phyloP scores from a whole-genome alignment of 139 green algal genomes.

The Chlamydomonas eustigma region DNA sequence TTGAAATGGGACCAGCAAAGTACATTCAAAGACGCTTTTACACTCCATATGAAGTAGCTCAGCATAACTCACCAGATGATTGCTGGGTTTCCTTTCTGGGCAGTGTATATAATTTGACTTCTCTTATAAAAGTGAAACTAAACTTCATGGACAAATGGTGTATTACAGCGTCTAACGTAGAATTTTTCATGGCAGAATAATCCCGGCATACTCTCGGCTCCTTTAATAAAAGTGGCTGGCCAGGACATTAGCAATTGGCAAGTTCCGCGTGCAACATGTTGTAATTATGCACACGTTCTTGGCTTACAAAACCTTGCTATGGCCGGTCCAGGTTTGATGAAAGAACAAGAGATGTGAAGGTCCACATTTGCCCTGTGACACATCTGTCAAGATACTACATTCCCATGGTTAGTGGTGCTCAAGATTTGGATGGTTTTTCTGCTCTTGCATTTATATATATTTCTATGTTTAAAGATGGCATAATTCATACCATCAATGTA shows the following conservation, averaged over 20 bases:
- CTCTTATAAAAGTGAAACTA: conserved; percentile 42
- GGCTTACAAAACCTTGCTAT: too few species aligned
- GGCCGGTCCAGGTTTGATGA: conserved; percentile 72
- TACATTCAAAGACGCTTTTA: conserved; percentile 35
- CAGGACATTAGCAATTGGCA: conserved; percentile 72
- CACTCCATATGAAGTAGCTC: conserved; percentile 53
- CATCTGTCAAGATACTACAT: conserved; percentile 44
- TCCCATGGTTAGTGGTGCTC: conserved; percentile 20
- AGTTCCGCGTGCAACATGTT: conserved; percentile 2
- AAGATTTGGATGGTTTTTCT: too few species aligned
- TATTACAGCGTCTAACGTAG: too few species aligned
- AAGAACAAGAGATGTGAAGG: conserved; percentile 48
- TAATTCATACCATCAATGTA: too few species aligned
- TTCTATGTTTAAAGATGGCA: too few species aligned
- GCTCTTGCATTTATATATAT: too few species aligned
- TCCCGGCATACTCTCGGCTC: conserved; percentile 43
- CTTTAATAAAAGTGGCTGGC: conserved; percentile 59
- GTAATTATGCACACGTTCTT: background rate
- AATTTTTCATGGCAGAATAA: conserved; percentile 52
- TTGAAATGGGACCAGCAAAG: background rate
- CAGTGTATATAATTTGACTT: conserved; percentile 57
- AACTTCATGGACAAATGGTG: too few species aligned
- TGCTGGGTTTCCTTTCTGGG: conserved; percentile 72
- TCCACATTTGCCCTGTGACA: conserved; percentile 47
- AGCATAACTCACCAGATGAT: conserved; percentile 60